Evolutionary conservation across 2,329 filamentous ascomycete species (phyloP), one percentile per base, ranked within the genome.

Genomic region (Monosporascus sp.): DNA sequence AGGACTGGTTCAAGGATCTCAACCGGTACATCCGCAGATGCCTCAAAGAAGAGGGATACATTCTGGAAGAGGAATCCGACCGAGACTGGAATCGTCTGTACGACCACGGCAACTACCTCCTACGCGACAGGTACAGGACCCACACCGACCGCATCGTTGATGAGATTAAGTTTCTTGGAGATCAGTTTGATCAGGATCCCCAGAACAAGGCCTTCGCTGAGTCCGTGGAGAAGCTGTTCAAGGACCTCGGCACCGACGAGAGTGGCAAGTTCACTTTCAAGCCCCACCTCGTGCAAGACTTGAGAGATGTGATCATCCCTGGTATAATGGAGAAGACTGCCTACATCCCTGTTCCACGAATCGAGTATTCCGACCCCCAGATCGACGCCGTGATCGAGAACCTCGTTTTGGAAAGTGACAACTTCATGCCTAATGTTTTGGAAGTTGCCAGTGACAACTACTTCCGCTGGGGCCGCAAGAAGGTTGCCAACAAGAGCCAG

Each of bases 311-410:
- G 52, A 93, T 99, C 60, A 67, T 99, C 7, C 94, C 94, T 1
- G 83, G 80, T 11, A 74, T 90, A 51, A 87, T 99, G 60, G 89
- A 95, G 76, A 90, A 86, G 61, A 78, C 94, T 53, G 87, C 90
- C 56, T 99, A 99, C 71, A 82, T 99, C 16, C 91, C 94, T 4
- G 84, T 99, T 49, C 94, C 94, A 22, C 88, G 94, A 52, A 96
- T 99, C 56, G 94, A 99, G 76, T 94, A 91, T 67, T 87, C 85
- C 1, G 94, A 97, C 63, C 80, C 82, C 2, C 84, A 87, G 78
- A 79, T 96, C 50, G 94, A 99, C 71, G 87, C 87, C 48, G 83
- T 97, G 48, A 83, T 99, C 45, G 94, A 99, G 77, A 99, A 99
- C 71, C 77, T 99, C 11, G 88, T 97, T 46, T 82, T 99, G 50